These are phyloP conservation scores for Arachnomyces sp. DNA, from an alignment of 2,329 filamentous ascomycete genomes.

Conservation along the genomic window DNA sequence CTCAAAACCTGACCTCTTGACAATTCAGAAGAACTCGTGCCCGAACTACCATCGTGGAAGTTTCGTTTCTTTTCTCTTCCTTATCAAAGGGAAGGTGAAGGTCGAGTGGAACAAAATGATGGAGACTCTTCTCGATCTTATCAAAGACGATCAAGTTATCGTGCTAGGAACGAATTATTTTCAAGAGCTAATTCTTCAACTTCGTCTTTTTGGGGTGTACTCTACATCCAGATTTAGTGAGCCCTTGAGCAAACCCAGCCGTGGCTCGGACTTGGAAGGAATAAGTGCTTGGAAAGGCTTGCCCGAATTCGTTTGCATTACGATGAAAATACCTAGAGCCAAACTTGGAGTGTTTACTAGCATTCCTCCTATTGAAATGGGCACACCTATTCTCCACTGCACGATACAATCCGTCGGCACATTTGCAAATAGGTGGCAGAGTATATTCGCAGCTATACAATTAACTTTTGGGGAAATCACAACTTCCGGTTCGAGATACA, in stretches of 20 bases:
- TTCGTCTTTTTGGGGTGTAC: conserved; percentile 18
- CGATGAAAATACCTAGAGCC: conserved; percentile 11
- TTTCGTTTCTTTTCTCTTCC: conserved; percentile 18
- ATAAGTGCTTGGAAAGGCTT: conserved; percentile 15
- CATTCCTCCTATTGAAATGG: conserved; percentile 5
- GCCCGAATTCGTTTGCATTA: conserved; percentile 11
- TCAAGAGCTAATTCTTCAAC: conserved; percentile 22
- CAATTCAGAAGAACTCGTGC: conserved; percentile 5
- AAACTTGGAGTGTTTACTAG: conserved; percentile 9
- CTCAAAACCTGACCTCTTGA: conserved; percentile 2
- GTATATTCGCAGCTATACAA: conserved; percentile 17
- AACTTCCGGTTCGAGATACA: conserved; percentile 9
- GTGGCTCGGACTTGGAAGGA: neutral
- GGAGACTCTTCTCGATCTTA: conserved; percentile 4
- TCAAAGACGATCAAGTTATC: conserved; percentile 12
- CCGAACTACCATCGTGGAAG: conserved; percentile 19
- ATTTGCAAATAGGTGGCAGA: too few relatives aligned
- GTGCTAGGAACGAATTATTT: conserved; percentile 16
- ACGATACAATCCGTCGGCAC: conserved; percentile 8
- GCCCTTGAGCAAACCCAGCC: neutral
- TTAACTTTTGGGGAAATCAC: conserved; percentile 16
- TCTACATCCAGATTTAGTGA: conserved; percentile 4
- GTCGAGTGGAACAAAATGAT: conserved; percentile 13
- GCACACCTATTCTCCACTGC: conserved; percentile 11
- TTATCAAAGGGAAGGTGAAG: conserved; percentile 16